These are phyloP conservation scores for Primulina huaijiensis DNA, from an alignment of 257 asterid genomes.

Conservation along the genomic window DNA sequence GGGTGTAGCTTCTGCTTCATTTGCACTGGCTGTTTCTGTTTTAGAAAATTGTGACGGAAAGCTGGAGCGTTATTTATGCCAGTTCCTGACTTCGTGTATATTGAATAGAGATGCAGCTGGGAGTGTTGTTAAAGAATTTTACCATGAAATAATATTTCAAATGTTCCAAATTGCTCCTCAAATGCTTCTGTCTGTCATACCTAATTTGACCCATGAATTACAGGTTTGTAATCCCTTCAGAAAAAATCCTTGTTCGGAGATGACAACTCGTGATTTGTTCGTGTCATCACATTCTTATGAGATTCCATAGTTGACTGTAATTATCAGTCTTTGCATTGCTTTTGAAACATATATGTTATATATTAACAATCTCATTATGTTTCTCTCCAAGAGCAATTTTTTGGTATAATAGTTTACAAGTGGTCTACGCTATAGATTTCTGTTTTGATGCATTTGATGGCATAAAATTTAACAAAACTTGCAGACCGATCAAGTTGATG, in stretches of 20 bases:
- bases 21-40: slow-evolving; percentile 64
- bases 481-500: slow-evolving; percentile 97
- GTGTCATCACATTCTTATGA: background rate
- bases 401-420: background rate
- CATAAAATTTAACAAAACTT: slow-evolving; percentile 31
- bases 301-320: slow-evolving; percentile 5
- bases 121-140: slow-evolving; percentile 67
- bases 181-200: slow-evolving; percentile 70
- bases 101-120: slow-evolving; percentile 53
- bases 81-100: slow-evolving; percentile 76
- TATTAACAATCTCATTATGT: slow-evolving; percentile 3
- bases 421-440: slow-evolving; percentile 14
- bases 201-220: slow-evolving; percentile 66
- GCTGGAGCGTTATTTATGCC: slow-evolving; percentile 47
- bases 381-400: slow-evolving; percentile 3
- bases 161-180: slow-evolving; percentile 69
- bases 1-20: slow-evolving; percentile 58
- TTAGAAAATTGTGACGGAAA: slow-evolving; percentile 53
- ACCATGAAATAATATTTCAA: slow-evolving; percentile 70
- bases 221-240: slow-evolving; percentile 50
- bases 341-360: slow-evolving; percentile 9
- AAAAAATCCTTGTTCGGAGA: slow-evolving; percentile 15
- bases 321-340: slow-evolving; percentile 12
- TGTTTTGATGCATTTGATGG: slow-evolving; percentile 24
- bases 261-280: slow-evolving; percentile 14